A percentile compares a stretch with the other conserved stretches of the same genome.
Conservation (phyloP, 2,329 filamentous ascomycete genomes). For the Alternaria metachromatica region DNA sequence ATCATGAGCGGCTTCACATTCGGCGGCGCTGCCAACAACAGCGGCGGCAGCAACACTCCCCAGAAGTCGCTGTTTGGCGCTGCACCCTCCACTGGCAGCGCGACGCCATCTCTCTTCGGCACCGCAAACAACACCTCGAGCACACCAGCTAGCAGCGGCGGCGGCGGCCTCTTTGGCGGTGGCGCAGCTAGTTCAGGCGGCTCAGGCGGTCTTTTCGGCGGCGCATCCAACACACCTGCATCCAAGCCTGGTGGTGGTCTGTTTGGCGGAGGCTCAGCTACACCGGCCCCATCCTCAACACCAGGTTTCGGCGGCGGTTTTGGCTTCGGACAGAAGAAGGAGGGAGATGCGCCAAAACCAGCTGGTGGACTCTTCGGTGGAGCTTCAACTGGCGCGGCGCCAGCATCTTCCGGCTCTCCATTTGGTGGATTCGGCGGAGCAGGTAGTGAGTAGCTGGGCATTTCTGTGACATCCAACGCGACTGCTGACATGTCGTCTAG, state of each 20-base stretch:
- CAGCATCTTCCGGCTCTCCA: constrained; percentile 25
- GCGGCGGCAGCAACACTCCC: constrained; percentile 28
- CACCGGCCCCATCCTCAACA: constrained; percentile 30
- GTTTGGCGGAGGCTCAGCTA: constrained; percentile 34
- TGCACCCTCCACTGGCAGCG: constrained; percentile 28
- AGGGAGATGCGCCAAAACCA: constrained; percentile 31
- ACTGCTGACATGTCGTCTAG: constrained; percentile 18
- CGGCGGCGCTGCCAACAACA: constrained; percentile 27
- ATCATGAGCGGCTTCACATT: constrained; percentile 38
- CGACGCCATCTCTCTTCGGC: constrained; percentile 37
- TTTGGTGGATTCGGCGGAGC: constrained; percentile 17
- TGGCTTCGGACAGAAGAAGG: constrained; percentile 27
- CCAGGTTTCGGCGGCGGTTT: constrained; percentile 22
- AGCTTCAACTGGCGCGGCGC: constrained; percentile 18
- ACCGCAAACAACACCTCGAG: constrained; percentile 25
- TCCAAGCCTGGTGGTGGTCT: constrained; percentile 36
- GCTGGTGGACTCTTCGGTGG: constrained; percentile 23
- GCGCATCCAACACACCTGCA: constrained; percentile 35
- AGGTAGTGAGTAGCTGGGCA: constrained; percentile 13
- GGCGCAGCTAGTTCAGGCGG: constrained; percentile 16
- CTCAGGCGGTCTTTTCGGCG: constrained; percentile 34
- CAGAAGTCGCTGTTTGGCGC: constrained; percentile 43
- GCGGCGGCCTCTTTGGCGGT: constrained; percentile 25
- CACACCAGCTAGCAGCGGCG: constrained; percentile 24
- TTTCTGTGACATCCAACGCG: background rate